Conservation (phyloP, 352 stramenopile species). For the Phytophthora pluvialis region DNA sequence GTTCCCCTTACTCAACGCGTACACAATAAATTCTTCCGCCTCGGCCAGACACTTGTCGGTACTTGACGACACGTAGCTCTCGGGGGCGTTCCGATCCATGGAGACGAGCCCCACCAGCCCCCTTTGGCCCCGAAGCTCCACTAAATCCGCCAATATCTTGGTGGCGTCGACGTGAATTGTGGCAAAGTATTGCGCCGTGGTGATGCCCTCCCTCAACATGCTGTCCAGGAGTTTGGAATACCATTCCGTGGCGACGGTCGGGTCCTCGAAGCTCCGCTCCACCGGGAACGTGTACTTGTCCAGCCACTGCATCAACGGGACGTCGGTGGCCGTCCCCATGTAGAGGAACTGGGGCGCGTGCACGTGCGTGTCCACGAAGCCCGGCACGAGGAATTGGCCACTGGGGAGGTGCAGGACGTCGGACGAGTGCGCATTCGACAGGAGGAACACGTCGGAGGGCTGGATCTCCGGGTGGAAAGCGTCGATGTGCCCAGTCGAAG, state of each 20-base stretch:
- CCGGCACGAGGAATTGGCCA: slow-evolving; percentile 83
- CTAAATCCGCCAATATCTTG: slow-evolving; percentile 80
- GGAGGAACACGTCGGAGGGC: slow-evolving; percentile 28
- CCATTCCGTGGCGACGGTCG: slow-evolving; percentile 52
- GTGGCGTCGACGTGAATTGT: slow-evolving; percentile 86
- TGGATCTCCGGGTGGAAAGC: slow-evolving; percentile 47
- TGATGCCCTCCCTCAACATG: slow-evolving; percentile 85
- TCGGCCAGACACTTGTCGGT: slow-evolving; percentile 61
- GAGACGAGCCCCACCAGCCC: slow-evolving; percentile 90
- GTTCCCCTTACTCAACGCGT: slow-evolving; percentile 46
- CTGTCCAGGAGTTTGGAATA: slow-evolving; percentile 79
- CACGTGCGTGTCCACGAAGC: slow-evolving; percentile 92
- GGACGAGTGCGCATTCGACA: slow-evolving; percentile 1
- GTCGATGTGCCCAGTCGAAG: slow-evolving; percentile 41
- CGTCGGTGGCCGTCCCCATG: slow-evolving; percentile 90
- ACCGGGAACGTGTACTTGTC: slow-evolving; percentile 92
- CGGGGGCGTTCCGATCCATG: slow-evolving; percentile 91
- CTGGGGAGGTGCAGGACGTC: slow-evolving; percentile 26
- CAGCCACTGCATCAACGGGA: slow-evolving; percentile 92
- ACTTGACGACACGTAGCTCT: slow-evolving; percentile 73
- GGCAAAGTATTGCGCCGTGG: slow-evolving; percentile 91
- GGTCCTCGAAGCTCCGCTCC: slow-evolving; percentile 75
- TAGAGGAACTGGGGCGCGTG: slow-evolving; percentile 93
- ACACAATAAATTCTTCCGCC: slow-evolving; percentile 81
- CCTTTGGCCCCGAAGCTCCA: slow-evolving; percentile 70